phyloP scores from a whole-genome alignment of 495 filamentous ascomycete species.

The Opeltia flavorubescens region DNA sequence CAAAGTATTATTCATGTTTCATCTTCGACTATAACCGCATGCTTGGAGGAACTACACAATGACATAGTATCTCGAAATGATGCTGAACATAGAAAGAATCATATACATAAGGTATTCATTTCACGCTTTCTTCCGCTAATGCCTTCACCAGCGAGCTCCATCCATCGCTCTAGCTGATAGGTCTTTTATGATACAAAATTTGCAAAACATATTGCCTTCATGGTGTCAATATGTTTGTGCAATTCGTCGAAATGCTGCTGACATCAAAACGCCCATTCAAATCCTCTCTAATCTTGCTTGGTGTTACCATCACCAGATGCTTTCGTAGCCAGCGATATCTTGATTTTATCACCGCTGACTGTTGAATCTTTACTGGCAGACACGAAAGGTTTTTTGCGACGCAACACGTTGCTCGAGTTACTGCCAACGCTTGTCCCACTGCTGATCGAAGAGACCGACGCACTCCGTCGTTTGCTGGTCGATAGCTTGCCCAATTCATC shows the following conservation, averaged over 20 bases:
- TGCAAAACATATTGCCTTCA: too few species aligned
- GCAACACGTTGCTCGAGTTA: slow-evolving; percentile 13
- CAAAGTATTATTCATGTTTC: too few species aligned
- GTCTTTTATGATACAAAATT: background rate
- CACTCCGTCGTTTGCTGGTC: slow-evolving; percentile 49
- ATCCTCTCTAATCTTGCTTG: slow-evolving; percentile 3
- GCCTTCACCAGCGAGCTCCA: slow-evolving; percentile 1
- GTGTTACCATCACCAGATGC: background rate
- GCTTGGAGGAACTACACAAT: too few species aligned
- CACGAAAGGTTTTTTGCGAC: slow-evolving; percentile 28
- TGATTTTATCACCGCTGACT: slow-evolving; percentile 20
- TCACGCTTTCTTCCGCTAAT: too few species aligned
- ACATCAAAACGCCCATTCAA: background rate
- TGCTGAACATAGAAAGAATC: too few species aligned
- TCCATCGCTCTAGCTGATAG: background rate
- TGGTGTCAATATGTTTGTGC: background rate
- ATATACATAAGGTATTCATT: too few species aligned
- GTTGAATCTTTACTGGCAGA: background rate
- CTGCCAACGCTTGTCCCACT: slow-evolving; percentile 14
- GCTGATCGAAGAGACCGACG: slow-evolving; percentile 24
- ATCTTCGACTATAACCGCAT: too few species aligned
- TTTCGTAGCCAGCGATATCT: slow-evolving; percentile 17
- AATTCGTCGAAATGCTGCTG: background rate
- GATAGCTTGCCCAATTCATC: slow-evolving; percentile 67
- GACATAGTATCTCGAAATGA: too few species aligned